Base-by-base conservation (phyloP, 495 filamentous ascomycete species). In the Daldinia concentrica region DNA sequence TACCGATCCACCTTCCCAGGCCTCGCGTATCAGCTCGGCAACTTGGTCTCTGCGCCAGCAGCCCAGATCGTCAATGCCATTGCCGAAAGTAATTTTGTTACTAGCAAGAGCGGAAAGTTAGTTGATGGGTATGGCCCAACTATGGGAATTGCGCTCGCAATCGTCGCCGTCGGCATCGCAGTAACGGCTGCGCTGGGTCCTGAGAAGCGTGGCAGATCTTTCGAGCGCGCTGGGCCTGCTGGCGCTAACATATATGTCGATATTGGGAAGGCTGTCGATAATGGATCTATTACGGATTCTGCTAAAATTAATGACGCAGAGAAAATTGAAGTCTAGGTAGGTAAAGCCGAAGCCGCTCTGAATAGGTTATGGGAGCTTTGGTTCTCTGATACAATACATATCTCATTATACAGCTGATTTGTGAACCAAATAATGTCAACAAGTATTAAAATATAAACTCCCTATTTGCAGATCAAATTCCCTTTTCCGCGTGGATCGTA, bases 1-100 rank as follows among this genome's bases (percentile, higher is more conserved):
- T 93, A 91, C 82, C 86, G 91, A n/a, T 90, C 90, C 3, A 86
- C 80, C 5, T 89, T 91, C 80, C 86, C 87, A 0, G 90, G 90
- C 27, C 77, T 87, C 57, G 89, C 89, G 0, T 93, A 93, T 78
- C 91, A 94, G 78, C 73, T 93, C 3, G 91, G 91, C 17, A 92
- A 92, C 78, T 90, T 93, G 85, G 86, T 93, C 48, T 90, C 90
- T 34, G 89, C 90, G 3, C 90, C 90, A 1, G 89, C 88, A 0
- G 85, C 90, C 2, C 90, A 93, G 77, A 91, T 92, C 45, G 86
- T 92, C 58, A 92, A 91, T 51, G 87, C 87, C 3, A 83, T 92
- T 39, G 78, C 90, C 4, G 90, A 92, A 63, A 82, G 75, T 41
- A 80, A 82, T 32, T 82, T 81, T 37, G 80, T 90, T 24, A 85